Conservation (phyloP, 2,329 filamentous ascomycete genomes). For the Pestalotiopsis sp. region DNA sequence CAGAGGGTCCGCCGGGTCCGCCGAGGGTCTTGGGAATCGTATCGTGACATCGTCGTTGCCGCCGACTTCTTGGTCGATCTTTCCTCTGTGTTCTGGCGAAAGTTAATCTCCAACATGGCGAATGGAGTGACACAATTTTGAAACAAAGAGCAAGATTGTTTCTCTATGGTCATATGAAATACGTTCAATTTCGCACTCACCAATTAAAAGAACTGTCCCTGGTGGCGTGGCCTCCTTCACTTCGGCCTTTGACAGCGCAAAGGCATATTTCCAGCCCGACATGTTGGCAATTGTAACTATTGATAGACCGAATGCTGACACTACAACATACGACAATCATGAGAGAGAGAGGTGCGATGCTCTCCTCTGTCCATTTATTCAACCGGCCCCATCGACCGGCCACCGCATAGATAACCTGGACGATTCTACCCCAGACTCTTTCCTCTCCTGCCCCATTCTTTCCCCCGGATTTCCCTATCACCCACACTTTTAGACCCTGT, state of each 20-base stretch:
- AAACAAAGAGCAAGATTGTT: background rate
- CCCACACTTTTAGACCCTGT: background rate
- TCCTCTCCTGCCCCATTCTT: background rate
- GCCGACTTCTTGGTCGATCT: background rate
- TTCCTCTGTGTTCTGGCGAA: background rate
- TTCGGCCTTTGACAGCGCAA: constrained; percentile 21
- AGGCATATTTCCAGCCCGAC: constrained; percentile 21
- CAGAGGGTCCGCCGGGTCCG: constrained; percentile 37
- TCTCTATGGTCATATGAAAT: too few relatives aligned
- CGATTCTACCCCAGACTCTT: background rate
- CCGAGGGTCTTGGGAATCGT: constrained; percentile 24
- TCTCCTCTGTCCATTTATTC: background rate
- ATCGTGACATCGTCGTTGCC: constrained; percentile 12
- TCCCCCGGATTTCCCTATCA: background rate
- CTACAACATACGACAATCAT: background rate
- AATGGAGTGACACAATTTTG: background rate
- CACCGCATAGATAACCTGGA: background rate
- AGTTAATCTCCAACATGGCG: background rate
- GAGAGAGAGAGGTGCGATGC: background rate
- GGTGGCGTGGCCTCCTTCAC: constrained; percentile 18
- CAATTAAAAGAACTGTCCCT: constrained; percentile 21
- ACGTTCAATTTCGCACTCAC: constrained; percentile 5
- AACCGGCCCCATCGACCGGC: background rate
- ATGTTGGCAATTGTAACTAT: constrained; percentile 1
- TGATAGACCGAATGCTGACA: background rate